Evolutionary conservation across 768 basidiomycete species (phyloP).

Genomic region (Hortiboletus campestris): DNA sequence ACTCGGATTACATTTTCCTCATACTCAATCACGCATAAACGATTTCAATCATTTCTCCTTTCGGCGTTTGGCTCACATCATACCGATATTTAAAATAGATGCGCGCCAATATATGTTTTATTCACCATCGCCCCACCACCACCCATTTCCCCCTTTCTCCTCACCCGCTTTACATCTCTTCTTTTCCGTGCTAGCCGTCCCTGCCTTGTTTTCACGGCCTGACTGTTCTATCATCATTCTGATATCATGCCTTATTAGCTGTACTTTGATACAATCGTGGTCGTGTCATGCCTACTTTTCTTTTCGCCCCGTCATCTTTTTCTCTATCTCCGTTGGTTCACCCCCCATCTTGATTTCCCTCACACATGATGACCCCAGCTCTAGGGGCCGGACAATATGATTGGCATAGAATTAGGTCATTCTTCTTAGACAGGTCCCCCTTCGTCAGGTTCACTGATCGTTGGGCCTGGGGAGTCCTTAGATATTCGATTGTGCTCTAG

Average conservation of each 20-base stretch:
- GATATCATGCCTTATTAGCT: slow-evolving; percentile 13
- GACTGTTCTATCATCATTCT: slow-evolving; percentile 2
- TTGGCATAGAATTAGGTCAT: slow-evolving; percentile 16
- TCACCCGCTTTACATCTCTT: slow-evolving; percentile 1
- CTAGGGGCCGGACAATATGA: slow-evolving; percentile 17
- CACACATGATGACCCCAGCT: slow-evolving; percentile 1
- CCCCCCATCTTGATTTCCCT: background rate
- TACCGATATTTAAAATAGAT: slow-evolving; percentile 20
- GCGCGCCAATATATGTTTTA: slow-evolving; percentile 9
- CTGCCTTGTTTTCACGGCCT: background rate
- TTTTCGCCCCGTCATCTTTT: background rate
- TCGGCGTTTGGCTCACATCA: slow-evolving; percentile 17
- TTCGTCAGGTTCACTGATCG: background rate
- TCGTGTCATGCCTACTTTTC: background rate
- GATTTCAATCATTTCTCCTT: slow-evolving; percentile 1
- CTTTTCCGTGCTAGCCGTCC: background rate
- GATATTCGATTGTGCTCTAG: slow-evolving; percentile 13
- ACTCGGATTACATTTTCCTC: slow-evolving; percentile 18
- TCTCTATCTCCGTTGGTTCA: background rate
- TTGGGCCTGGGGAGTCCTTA: background rate
- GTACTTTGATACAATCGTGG: slow-evolving; percentile 20
- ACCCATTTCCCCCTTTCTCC: background rate
- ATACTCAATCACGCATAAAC: slow-evolving; percentile 14
- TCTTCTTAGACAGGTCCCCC: slow-evolving; percentile 7
- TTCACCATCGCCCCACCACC: background rate